Percentiles rank a stretch among this genome's conserved stretches.
Evolutionary conservation across 225 moss, liverwort and hornwort species (phyloP).

Genomic region (Physcomitrium patens): DNA sequence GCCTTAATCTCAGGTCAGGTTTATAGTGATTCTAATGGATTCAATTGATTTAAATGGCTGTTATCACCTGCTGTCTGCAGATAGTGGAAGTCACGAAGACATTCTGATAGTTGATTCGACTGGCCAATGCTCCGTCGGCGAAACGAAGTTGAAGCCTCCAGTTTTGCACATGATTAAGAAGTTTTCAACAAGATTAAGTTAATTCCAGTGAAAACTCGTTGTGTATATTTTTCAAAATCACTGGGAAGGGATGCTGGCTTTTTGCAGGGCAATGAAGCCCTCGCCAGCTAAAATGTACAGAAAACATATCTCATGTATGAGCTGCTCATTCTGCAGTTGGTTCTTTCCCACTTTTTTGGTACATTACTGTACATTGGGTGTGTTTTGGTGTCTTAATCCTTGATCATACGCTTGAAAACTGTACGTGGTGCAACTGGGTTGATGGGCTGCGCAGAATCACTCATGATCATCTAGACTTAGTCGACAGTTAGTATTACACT

Average conservation of each 20-base stretch:
- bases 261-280: conserved; percentile 18
- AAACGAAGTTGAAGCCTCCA: conserved; percentile 10
- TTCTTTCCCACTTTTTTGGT: neutral
- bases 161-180: conserved; percentile 20
- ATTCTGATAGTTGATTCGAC: neutral
- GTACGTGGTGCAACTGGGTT: neutral
- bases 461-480: too few species aligned
- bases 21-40: neutral
- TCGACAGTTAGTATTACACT: too few species aligned
- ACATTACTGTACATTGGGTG: neutral
- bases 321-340: neutral
- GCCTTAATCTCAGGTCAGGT: neutral
- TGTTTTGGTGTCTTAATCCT: neutral
- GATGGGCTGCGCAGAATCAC: too few species aligned
- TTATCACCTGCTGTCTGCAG: conserved; percentile 15
- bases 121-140: conserved; percentile 4
- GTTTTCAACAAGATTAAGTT: neutral
- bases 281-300: conserved; percentile 7
- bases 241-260: conserved; percentile 9
- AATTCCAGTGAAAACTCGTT: neutral
- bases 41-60: conserved; percentile 5
- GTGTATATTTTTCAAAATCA: conserved; percentile 7
- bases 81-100: neutral
- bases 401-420: neutral
- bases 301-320: neutral